A percentile compares a stretch with the other conserved stretches of the same genome.
These are phyloP conservation scores for Penicillium italicum DNA, from an alignment of 2,329 filamentous ascomycete species.

Conservation along the genomic window DNA sequence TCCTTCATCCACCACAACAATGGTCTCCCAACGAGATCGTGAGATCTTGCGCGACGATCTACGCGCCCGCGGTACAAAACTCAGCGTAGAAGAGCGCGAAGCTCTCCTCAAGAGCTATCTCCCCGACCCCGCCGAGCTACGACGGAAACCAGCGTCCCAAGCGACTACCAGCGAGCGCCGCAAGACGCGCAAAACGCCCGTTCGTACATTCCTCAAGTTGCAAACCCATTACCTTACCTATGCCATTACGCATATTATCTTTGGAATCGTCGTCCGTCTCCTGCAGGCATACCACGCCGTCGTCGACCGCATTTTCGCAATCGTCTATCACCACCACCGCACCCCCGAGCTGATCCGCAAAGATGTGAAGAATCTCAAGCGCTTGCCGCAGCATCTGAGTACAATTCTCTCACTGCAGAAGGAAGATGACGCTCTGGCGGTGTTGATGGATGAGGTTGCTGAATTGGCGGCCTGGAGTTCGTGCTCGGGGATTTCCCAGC, in stretches of 20 bases:
- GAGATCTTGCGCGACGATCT: constrained; percentile 40
- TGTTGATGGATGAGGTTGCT: constrained; percentile 81
- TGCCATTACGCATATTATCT: constrained; percentile 64
- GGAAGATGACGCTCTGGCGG: constrained; percentile 72
- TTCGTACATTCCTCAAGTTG: constrained; percentile 45
- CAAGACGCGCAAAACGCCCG: constrained; percentile 36
- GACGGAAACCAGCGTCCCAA: constrained; percentile 8
- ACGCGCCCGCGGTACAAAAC: constrained; percentile 38
- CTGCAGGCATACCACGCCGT: constrained; percentile 77
- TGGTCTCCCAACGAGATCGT: constrained; percentile 34
- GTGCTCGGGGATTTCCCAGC: constrained; percentile 77
- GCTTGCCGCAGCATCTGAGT: constrained; percentile 80
- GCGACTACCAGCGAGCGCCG: constrained; percentile 18
- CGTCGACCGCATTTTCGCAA: constrained; percentile 70
- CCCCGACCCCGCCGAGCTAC: constrained; percentile 42
- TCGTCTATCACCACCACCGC: constrained; percentile 92
- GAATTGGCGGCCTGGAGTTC: constrained; percentile 93
- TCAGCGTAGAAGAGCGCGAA: constrained; percentile 49
- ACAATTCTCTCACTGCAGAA: constrained; percentile 71
- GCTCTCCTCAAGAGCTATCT: constrained; percentile 52
- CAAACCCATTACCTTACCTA: constrained; percentile 46
- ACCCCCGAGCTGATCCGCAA: constrained; percentile 88
- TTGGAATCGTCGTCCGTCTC: constrained; percentile 81
- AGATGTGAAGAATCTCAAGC: constrained; percentile 71
- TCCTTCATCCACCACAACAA: constrained; percentile 14